These are phyloP conservation scores for Malus fusca DNA, from an alignment of 306 rosid genomes.

Conservation along the genomic window DNA sequence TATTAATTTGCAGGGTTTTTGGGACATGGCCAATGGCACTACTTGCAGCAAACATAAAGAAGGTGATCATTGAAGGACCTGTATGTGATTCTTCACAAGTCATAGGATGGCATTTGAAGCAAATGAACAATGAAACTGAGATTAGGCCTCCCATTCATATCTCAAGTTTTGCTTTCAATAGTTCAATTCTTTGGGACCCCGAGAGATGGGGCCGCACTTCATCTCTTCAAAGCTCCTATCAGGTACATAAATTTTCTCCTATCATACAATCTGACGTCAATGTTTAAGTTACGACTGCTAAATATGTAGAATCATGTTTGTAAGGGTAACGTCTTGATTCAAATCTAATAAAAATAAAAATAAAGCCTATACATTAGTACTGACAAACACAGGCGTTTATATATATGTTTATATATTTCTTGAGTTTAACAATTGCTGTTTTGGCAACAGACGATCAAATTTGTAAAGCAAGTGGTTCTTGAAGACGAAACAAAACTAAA, in stretches of 20 bases:
- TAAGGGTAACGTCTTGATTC: background rate
- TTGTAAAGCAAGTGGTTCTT: slow-evolving; percentile 90
- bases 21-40: slow-evolving; percentile 92
- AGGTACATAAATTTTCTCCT: slow-evolving; percentile 32
- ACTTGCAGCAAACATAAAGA: slow-evolving; percentile 51
- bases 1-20: slow-evolving; percentile 48
- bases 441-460: slow-evolving; percentile 61
- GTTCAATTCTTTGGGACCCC: slow-evolving; percentile 91
- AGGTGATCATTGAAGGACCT: slow-evolving; percentile 80
- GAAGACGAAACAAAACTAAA: slow-evolving; percentile 79
- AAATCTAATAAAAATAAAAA: background rate
- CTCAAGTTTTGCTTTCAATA: slow-evolving; percentile 87
- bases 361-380: too few relatives aligned
- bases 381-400: too few relatives aligned
- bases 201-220: slow-evolving; percentile 99
- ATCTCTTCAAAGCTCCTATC: slow-evolving; percentile 67
- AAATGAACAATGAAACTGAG: slow-evolving; percentile 52
- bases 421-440: background rate
- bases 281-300: fast-evolving
- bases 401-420: background rate
- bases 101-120: slow-evolving; percentile 80
- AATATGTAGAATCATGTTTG: background rate
- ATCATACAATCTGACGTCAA: fast-evolving
- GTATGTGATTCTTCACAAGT: slow-evolving; percentile 86
- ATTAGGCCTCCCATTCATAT: slow-evolving; percentile 60